Evolutionary conservation across 805 yeast genomes (phyloP).

Genomic region (Candida cerambycidarum): DNA sequence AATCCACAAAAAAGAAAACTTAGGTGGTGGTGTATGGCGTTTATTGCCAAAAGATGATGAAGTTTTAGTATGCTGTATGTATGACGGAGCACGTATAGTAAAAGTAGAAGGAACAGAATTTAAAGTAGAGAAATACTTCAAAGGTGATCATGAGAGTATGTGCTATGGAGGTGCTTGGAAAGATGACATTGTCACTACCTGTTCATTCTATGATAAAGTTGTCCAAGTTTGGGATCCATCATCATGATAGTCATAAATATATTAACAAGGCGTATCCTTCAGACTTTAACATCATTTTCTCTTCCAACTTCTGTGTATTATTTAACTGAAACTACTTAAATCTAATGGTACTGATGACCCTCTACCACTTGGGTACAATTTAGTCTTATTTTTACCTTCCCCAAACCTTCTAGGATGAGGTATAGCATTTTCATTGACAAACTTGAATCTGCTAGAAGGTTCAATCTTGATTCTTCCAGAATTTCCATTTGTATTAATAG

Average conservation of each 20-base stretch:
- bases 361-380: constrained; percentile 92
- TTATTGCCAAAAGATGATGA: constrained; percentile 59
- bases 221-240: constrained; percentile 69
- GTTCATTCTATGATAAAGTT: constrained; percentile 87
- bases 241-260: background rate
- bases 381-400: constrained; percentile 44
- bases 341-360: constrained; percentile 90
- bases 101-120: constrained; percentile 23
- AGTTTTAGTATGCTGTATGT: constrained; percentile 88
- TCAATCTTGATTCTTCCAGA: constrained; percentile 51
- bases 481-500: constrained; percentile 37
- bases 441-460: constrained; percentile 62
- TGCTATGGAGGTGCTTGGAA: constrained; percentile 95
- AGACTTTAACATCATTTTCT: background rate
- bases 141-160: constrained; percentile 83
- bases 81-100: constrained; percentile 83
- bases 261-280: no score
- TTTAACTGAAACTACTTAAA: constrained; percentile 32
- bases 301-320: constrained; percentile 3
- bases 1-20: constrained; percentile 41
- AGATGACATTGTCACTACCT: constrained; percentile 57
- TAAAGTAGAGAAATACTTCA: constrained; percentile 44
- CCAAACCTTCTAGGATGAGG: constrained; percentile 87
- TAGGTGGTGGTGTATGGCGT: constrained; percentile 97
- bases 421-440: constrained; percentile 62